Percentiles rank a stretch among this genome's conserved stretches.
Conservation (phyloP, 257 asterid species). For the Solanum appendiculatum region DNA sequence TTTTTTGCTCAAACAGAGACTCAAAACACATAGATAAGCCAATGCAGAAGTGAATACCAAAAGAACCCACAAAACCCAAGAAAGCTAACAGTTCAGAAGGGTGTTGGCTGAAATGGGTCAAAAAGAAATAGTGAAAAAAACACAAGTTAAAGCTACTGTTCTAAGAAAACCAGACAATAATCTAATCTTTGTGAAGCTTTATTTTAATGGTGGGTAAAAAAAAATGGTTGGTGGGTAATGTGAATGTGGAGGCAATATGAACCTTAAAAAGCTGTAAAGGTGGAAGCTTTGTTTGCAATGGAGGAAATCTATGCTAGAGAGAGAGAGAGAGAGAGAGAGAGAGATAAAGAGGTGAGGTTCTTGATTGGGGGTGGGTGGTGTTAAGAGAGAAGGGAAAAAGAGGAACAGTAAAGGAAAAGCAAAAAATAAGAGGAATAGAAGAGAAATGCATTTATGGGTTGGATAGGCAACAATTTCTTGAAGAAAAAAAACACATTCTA, state of each 20-base stretch:
- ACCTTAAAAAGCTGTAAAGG: constrained; percentile 41
- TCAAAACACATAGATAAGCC: constrained; percentile 48
- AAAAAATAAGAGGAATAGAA: constrained; percentile 5
- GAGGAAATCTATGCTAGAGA: constrained; percentile 38
- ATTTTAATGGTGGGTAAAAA: constrained; percentile 6
- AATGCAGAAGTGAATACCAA: constrained; percentile 36
- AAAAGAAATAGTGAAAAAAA: not conserved
- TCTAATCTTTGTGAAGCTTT: constrained; percentile 28
- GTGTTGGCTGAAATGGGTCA: not conserved
- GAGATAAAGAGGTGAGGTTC: constrained; percentile 3
- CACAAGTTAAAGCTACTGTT: not conserved
- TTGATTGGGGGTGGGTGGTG: not conserved
- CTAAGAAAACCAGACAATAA: constrained; percentile 47
- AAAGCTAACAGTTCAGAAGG: constrained; percentile 9
- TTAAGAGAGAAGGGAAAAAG: not conserved
- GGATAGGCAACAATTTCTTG: not conserved
- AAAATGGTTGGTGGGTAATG: constrained; percentile 25
- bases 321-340: constrained; percentile 9
- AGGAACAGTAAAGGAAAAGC: constrained; percentile 29
- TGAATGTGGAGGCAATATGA: constrained; percentile 29
- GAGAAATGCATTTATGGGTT: constrained; percentile 37
- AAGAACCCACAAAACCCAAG: constrained; percentile 18
- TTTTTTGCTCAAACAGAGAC: constrained; percentile 26
- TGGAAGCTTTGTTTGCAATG: constrained; percentile 66
- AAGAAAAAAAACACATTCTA: not conserved